Evolutionary conservation across 2,329 filamentous ascomycete species (phyloP), one percentile per base, ranked within the genome.

Genomic region (Stenocarpella maydis): DNA sequence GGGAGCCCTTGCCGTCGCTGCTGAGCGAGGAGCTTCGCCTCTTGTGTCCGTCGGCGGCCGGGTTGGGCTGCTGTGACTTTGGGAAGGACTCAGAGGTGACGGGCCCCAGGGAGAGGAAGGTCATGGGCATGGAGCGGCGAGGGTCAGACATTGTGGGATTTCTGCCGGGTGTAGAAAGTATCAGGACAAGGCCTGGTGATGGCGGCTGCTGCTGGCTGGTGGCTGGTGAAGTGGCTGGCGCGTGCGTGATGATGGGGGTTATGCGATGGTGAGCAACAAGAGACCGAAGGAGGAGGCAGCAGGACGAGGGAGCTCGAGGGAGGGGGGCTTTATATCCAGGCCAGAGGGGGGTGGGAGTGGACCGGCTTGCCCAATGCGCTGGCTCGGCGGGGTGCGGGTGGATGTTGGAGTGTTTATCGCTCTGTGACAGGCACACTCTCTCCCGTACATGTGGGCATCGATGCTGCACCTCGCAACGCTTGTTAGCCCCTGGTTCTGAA

Each of bases 21-120:
- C 84, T 87, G 72, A 84, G 77, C 77, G 85, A 87, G 69, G 86
- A 87, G 72, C 83, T 86, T 77, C 88, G 86, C 76, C 86, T 83
- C 74, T 77, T 74, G 71, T 72, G 72, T 17, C 65, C n/a, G 10
- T 76, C 77, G 50, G 71, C 55, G 24, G 69, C 70, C 52, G 73
- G 60, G 71, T 74, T 72, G 65, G 67, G 12, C 71, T 76, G 75
- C 34, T 80, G 80, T 53, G 78, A 76, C 76, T 81, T 82, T 65
- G 87, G 87, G 79, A 87, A 88, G 28, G 85, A 87, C 69, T 81
- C 78, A 19, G 87, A 90, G 37, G 84, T 88, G 74, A 83, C 82
- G 49, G 88, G 88, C n/a, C 86, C 87, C 61, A 90, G 83, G 37
- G 84, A 83, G 72, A 90, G 84, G 81, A 90, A 90, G 73, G 75